Evolutionary conservation across 164 flowering plant species (phyloP).

Genomic region (Echeveria elegans): DNA sequence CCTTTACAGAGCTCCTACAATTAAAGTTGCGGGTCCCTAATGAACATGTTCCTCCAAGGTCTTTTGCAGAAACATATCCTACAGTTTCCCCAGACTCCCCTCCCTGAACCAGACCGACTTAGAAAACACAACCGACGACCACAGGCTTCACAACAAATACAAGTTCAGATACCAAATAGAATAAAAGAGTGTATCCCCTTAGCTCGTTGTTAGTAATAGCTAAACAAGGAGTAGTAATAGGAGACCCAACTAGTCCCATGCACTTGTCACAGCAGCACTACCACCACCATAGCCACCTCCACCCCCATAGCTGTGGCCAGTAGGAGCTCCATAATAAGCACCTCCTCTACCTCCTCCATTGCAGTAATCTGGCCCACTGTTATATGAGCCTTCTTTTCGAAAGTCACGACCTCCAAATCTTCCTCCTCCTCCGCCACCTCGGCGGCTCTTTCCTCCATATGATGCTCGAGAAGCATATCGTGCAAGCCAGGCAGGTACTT

Average conservation of each 20-base stretch:
- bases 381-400: conserved; percentile 29
- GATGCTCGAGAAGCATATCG: conserved; percentile 50
- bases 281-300: conserved; percentile 29
- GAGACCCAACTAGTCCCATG: conserved; percentile 38
- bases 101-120: too few species aligned
- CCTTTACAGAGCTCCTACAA: too few species aligned
- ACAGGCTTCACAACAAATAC: not conserved
- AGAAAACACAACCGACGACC: not conserved
- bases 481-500: conserved; percentile 60
- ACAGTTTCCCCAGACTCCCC: not conserved
- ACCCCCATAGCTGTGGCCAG: conserved; percentile 33
- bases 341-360: conserved; percentile 27
- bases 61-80: not conserved
- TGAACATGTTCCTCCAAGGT: too few species aligned
- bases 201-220: not conserved
- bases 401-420: conserved; percentile 59
- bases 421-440: conserved; percentile 33
- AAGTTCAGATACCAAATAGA: not conserved
- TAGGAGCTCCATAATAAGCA: conserved; percentile 28
- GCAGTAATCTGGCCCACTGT: conserved; percentile 25
- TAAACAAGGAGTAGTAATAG: too few species aligned
- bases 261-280: conserved; percentile 36
- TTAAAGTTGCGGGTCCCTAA: too few species aligned
- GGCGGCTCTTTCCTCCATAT: conserved; percentile 39
- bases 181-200: not conserved